Evolutionary conservation across 768 basidiomycete species (phyloP).

Genomic region (Suillus subalutaceus): DNA sequence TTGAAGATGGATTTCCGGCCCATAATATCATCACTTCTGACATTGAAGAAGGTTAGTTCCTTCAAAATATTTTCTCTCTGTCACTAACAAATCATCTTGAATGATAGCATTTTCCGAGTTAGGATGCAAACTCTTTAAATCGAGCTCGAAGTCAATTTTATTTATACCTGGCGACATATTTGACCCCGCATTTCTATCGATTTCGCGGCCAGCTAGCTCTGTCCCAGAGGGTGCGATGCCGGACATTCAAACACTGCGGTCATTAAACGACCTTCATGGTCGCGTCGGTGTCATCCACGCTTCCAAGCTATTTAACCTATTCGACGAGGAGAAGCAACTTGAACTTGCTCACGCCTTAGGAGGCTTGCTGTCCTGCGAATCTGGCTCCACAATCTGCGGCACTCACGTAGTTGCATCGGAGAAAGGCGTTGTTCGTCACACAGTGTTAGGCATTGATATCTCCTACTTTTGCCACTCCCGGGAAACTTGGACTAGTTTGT

Average conservation of each 20-base stretch:
- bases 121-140: constrained; percentile 59
- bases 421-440: constrained; percentile 6
- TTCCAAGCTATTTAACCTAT: constrained; percentile 44
- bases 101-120: constrained; percentile 54
- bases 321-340: constrained; percentile 20
- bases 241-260: constrained; percentile 34
- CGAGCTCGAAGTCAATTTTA: constrained; percentile 47
- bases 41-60: constrained; percentile 31
- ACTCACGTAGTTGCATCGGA: constrained; percentile 14
- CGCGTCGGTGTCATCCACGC: constrained; percentile 50
- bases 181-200: constrained; percentile 42
- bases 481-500: constrained; percentile 19
- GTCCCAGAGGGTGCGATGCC: constrained; percentile 26
- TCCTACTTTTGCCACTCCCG: constrained; percentile 19
- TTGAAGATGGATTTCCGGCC: constrained; percentile 40
- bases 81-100: not conserved
- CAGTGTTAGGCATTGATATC: constrained; percentile 16
- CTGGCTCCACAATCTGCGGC: constrained; percentile 26
- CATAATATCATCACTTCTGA: constrained; percentile 38
- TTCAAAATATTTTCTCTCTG: not conserved
- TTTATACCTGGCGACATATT: constrained; percentile 62
- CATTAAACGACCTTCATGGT: constrained; percentile 46
- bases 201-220: constrained; percentile 24
- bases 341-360: constrained; percentile 20
- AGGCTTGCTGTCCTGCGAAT: constrained; percentile 21